Base-by-base conservation (phyloP, 352 stramenopile species). In the Pythium phragmiticola region DNA sequence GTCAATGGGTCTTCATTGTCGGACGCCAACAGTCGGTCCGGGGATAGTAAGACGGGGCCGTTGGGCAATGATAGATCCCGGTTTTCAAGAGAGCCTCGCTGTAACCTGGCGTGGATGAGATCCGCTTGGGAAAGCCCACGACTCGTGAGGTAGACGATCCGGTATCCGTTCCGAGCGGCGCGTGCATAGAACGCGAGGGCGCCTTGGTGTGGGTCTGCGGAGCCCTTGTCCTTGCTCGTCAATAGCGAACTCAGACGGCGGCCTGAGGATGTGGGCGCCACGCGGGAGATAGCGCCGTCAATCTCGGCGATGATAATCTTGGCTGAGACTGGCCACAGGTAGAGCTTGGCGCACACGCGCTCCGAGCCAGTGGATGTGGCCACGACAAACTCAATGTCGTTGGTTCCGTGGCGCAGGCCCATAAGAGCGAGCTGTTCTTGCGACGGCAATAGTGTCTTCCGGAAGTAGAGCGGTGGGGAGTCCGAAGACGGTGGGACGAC, bases 231-330 rank as follows among this genome's bases (percentile, higher is more conserved):
- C 64, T 87, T 86, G 23, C 69, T 74, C 1, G 74, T 57, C 7
- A 82, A 37, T 3, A 82, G 46, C 2, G 43, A 49, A 9, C 62
- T 71, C 33, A 78, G 68, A 46, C 70, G 63, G 36, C 82, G 67
- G 0, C 67, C 76, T 2, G 73, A 74, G 7, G 73, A 70, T 11
- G 34, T 14, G 7, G 34, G 34, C 34, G 34, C 34, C 3, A 60
- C 66, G 28, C 75, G 76, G 0, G 78, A 80, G 65, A 95, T 87
- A 0, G 86, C 86, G 21, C 85, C 84, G 64, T 96, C 88, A 37
- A 95, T 80, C 43, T 96, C 85, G 6, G 76, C 83, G 42, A 95
- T 84, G 2, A 96, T 82, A 45, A 96, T 72, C 58, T 91, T 91
- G 23, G 80, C 67, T 0, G 79, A 80, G 7, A 84, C 71, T 36